Base-by-base conservation (phyloP, 495 filamentous ascomycete species). In the Niebla homalea region DNA sequence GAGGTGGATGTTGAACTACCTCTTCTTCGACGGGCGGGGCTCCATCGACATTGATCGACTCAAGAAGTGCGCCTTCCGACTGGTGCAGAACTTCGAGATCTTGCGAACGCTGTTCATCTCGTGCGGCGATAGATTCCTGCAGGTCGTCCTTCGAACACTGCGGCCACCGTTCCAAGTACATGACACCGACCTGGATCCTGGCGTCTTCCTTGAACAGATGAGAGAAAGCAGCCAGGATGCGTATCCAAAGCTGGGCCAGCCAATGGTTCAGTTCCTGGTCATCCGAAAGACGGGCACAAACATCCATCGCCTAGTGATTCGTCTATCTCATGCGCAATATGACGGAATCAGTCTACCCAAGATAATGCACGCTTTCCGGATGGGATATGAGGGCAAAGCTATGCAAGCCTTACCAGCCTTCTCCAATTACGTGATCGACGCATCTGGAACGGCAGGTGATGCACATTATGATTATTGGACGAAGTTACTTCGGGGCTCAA, bases 291-390 rank as follows among this genome's bases (percentile, higher is more conserved):
- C 69, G 46, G 60, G 61, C 7, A 68, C 63, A 14, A 61, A 72
- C 36, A 67, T 63, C 6, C 71, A 76, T 59, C 74, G 72, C n/a
- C 79, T 88, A 39, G 62, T 76, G 48, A 68, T 88, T 44, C 71
- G 81, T 4, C 70, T 87, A 5, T 85, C 81, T 0, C 84, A 88
- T 60, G 80, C 84, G 0, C 84, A 87, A 49, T 88, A 83, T 57
- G 84, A 87, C 55, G 84, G 80, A 35, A 72, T 85, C 1, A 85
- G 75, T 56, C 69, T 88, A 5, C 74, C 81, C 0, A 69, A 69
- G 29, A 74, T 86, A 16, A 70, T 85, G 46, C 56, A 66, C 4
- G 75, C 78, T 11, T 68, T 79, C 23, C 66, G 74, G 35, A 64
- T 66, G 18, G 67, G 67, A 0, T 84, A 80, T 57, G 64, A 71